Conservation (phyloP, 2,329 filamentous ascomycete species). For the Penicillium corylophilum region DNA sequence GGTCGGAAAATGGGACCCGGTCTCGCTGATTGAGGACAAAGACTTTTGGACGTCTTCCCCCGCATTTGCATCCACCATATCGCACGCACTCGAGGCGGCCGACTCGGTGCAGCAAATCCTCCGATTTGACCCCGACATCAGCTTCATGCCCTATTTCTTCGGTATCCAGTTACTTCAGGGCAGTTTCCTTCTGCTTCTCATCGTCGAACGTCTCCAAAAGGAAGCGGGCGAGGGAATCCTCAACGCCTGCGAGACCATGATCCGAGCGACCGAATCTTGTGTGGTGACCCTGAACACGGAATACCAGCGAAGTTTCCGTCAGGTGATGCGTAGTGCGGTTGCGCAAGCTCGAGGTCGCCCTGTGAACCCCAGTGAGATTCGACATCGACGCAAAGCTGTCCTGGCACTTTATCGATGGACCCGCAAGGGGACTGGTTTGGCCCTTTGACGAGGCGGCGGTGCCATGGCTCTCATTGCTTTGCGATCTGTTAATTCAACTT, state of each 20-base stretch:
- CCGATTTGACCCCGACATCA: constrained; percentile 84
- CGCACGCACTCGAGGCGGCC: constrained; percentile 83
- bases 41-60: constrained; percentile 92
- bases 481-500: background rate
- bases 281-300: constrained; percentile 90
- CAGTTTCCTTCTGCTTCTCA: constrained; percentile 80
- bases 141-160: constrained; percentile 97
- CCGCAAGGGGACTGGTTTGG: constrained; percentile 83
- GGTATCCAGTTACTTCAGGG: constrained; percentile 90
- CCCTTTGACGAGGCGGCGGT: constrained; percentile 39
- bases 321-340: constrained; percentile 89
- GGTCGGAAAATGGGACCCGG: constrained; percentile 94
- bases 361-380: constrained; percentile 81
- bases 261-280: constrained; percentile 87
- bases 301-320: constrained; percentile 93
- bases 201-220: constrained; percentile 82
- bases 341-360: constrained; percentile 82
- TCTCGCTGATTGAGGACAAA: constrained; percentile 88
- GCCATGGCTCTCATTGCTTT: background rate
- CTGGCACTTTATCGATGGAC: constrained; percentile 87
- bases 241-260: constrained; percentile 87
- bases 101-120: constrained; percentile 85
- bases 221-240: constrained; percentile 85
- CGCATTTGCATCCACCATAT: constrained; percentile 81
- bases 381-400: constrained; percentile 78